Evolutionary conservation across 2,329 filamentous ascomycete species (phyloP).

Genomic region (Dactylellina parvicollis): DNA sequence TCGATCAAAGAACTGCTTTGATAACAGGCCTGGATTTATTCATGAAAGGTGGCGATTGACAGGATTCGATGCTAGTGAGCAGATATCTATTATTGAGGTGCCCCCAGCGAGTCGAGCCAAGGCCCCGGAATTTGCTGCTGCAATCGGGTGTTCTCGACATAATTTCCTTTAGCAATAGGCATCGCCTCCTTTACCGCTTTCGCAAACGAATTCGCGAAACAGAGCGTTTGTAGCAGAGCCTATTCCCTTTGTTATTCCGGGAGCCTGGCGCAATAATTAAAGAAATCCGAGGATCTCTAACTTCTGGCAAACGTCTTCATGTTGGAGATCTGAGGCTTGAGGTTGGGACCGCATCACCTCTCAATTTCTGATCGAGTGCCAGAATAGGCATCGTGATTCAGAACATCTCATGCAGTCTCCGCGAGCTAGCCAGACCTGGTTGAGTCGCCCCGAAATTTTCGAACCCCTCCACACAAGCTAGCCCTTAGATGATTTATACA

Average conservation of each 20-base stretch:
- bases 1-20: too few species aligned
- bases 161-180: conserved; percentile 48
- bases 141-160: conserved; percentile 25
- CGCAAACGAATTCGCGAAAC: conserved; percentile 1
- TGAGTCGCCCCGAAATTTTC: conserved; percentile 11
- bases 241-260: conserved; percentile 16
- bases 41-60: neutral
- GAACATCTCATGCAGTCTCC: conserved; percentile 18
- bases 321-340: conserved; percentile 1
- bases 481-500: conserved; percentile 21
- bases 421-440: conserved; percentile 21
- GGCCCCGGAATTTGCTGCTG: conserved; percentile 38
- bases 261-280: conserved; percentile 9
- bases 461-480: conserved; percentile 28
- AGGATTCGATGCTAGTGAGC: conserved; percentile 6
- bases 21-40: too few species aligned
- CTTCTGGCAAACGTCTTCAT: neutral
- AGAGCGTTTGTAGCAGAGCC: conserved; percentile 34
- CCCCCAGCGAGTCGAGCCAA: conserved; percentile 32
- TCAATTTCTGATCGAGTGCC: neutral
- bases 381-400: conserved; percentile 25
- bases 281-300: conserved; percentile 2
- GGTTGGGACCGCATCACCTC: neutral
- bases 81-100: conserved; percentile 6
- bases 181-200: conserved; percentile 53